A percentile compares a stretch with the other conserved stretches of the same genome.
Evolutionary conservation across 225 moss, liverwort and hornwort species (phyloP).

Genomic region (Polytrichum formosum): DNA sequence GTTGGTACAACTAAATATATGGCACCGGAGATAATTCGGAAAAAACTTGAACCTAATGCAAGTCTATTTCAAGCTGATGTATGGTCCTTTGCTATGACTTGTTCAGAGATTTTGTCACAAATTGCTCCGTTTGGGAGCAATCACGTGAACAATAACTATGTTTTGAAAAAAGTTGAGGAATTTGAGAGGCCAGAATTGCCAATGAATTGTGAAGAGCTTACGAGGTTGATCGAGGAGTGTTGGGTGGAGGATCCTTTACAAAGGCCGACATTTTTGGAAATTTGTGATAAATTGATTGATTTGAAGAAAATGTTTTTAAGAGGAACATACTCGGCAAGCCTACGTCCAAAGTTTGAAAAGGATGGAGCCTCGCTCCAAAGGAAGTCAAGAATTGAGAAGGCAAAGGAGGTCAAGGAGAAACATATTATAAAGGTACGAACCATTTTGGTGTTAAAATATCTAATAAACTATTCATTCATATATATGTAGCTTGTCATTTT

Average conservation of each 20-base stretch:
- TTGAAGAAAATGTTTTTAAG: not conserved
- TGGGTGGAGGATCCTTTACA: too few species aligned
- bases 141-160: rapidly evolving
- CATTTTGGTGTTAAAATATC: not conserved
- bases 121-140: too few species aligned
- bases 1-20: not conserved
- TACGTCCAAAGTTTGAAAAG: not conserved
- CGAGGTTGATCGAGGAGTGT: too few species aligned
- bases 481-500: too few species aligned
- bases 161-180: too few species aligned
- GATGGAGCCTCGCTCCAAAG: not conserved
- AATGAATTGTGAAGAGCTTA: too few species aligned
- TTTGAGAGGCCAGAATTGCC: too few species aligned
- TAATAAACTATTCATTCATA: too few species aligned
- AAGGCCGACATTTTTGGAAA: too few species aligned
- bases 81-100: not conserved
- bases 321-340: not conserved
- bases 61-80: not conserved
- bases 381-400: not conserved
- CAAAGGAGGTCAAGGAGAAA: not conserved
- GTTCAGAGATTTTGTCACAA: not conserved
- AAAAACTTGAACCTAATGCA: not conserved
- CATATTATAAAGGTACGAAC: not conserved
- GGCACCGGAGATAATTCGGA: not conserved
- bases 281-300: too few species aligned